Base-by-base conservation (phyloP, 2,329 filamentous ascomycete species). In the Ophiostoma novo-ulmi region DNA sequence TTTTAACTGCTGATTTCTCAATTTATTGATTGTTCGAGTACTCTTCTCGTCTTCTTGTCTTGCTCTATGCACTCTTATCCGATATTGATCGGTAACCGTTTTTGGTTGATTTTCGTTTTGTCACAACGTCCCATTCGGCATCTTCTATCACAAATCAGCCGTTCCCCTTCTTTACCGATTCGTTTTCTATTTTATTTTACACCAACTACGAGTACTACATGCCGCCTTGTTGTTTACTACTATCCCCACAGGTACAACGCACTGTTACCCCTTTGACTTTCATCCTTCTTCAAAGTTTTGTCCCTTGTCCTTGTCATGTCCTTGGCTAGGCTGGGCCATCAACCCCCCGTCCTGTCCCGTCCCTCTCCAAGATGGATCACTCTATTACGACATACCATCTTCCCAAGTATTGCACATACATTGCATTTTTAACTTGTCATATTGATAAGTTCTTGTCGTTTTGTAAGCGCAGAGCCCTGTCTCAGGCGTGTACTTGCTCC, bases 281-380 rank as follows among this genome's bases (percentile, higher is more conserved):
- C 20, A 48, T 48, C 44, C 44, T 48, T 48, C 44, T 48, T 48
- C 14, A 14, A 14, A 20, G 44, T 7, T 17, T 17, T 48, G 44
- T 17, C 44, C 44, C 44, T 44, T 8, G n/a, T 26, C 52, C 22
- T 17, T 55, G 52, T 48, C 44, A n/a, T 22, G 52, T 55, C 17
- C 52, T 55, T 55, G 52, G 52, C 44, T 48, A 14, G 17, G 44
- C 44, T 48, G 44, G 44, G 44, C 44, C 44, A 48, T 5, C 8
- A 10, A 31, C 31, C 52, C 52, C 52, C 22, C 10, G 52, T 22
- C n/a, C 52, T 55, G 52, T 22, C 52, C 52, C 52, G 52, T 14
- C 22, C n/a, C 52, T 55, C 52, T 55, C 22, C 52, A 22, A 55
- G 52, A 55, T 55, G 52, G 52, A 55, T 55, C 52, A 22, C n/a